These are phyloP conservation scores for Malus hybrid DNA, from an alignment of 331 rosid species.

Conservation along the genomic window DNA sequence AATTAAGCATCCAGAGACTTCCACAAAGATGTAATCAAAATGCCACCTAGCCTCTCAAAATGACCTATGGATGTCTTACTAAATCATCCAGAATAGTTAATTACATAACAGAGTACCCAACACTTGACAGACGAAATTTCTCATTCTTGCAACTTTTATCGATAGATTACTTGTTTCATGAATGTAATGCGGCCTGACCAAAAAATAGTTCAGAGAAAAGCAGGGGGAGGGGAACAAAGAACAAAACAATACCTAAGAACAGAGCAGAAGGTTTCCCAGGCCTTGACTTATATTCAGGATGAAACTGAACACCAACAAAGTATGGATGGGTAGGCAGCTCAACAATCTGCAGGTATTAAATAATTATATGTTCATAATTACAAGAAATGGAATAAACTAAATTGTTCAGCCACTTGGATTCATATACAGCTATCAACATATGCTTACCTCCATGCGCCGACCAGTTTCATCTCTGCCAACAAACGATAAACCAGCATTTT, in stretches of 20 bases:
- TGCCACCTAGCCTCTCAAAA: too few species aligned
- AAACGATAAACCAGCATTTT: conserved; percentile 30
- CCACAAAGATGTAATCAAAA: neutral
- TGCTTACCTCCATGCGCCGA: conserved; percentile 41
- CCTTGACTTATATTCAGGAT: conserved; percentile 47
- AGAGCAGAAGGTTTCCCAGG: conserved; percentile 44
- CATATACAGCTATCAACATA: neutral
- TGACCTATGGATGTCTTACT: neutral
- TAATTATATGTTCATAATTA: neutral
- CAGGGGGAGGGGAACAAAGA: neutral
- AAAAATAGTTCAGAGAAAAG: neutral
- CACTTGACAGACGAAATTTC: neutral
- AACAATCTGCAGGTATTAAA: conserved; percentile 24
- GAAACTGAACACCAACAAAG: conserved; percentile 46
- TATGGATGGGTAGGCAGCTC: conserved; percentile 44
- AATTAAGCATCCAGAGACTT: neutral
- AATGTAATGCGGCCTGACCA: neutral
- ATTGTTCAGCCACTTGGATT: neutral
- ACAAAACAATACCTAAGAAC: conserved; percentile 28
- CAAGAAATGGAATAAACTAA: neutral
- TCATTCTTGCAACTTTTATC: neutral
- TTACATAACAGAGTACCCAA: neutral
- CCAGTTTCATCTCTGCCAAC: conserved; percentile 31
- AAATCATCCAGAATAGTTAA: neutral
- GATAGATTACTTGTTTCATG: neutral